Conservation (phyloP, 345 rosid species). For the Salix caprea region DNA sequence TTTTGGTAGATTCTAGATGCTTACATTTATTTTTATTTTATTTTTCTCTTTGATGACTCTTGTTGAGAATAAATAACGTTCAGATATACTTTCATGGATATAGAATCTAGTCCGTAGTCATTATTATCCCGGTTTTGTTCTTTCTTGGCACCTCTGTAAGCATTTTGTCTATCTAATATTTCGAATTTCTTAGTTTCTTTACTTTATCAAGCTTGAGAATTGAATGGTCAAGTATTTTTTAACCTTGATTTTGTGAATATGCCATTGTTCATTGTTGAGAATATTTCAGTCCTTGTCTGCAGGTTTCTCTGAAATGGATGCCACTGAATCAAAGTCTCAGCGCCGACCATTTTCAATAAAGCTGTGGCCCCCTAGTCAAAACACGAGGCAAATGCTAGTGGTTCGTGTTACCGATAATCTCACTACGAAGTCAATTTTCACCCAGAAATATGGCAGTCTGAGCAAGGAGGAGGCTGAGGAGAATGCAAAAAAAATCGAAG, state of each 20-base stretch:
- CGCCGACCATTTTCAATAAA: slow-evolving; percentile 66
- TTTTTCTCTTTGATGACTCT: not conserved
- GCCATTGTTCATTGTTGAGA: not conserved
- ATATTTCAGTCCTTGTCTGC: not conserved
- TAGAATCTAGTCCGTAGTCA: not conserved
- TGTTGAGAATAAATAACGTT: not conserved
- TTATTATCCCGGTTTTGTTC: not conserved
- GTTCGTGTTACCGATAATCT: slow-evolving; percentile 64
- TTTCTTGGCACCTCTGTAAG: not conserved
- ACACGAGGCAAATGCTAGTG: slow-evolving; percentile 66
- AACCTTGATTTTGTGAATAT: not conserved
- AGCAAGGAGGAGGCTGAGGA: slow-evolving; percentile 71
- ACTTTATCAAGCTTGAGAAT: not conserved
- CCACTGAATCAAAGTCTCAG: slow-evolving; percentile 42
- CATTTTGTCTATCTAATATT: too few species aligned
- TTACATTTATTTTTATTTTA: not conserved
- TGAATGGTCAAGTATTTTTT: not conserved
- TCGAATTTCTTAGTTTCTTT: too few species aligned
- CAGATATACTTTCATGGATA: not conserved
- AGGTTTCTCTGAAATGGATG: slow-evolving; percentile 48
- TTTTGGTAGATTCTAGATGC: not conserved
- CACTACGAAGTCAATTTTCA: slow-evolving; percentile 68
- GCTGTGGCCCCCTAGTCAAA: slow-evolving; percentile 83
- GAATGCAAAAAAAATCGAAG: slow-evolving; percentile 70
- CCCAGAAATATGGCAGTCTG: slow-evolving; percentile 74